Evolutionary conservation across 139 green algal genomes (phyloP), one percentile per base, ranked within the genome.

Genomic region (Auxenochlorella protothecoides): DNA sequence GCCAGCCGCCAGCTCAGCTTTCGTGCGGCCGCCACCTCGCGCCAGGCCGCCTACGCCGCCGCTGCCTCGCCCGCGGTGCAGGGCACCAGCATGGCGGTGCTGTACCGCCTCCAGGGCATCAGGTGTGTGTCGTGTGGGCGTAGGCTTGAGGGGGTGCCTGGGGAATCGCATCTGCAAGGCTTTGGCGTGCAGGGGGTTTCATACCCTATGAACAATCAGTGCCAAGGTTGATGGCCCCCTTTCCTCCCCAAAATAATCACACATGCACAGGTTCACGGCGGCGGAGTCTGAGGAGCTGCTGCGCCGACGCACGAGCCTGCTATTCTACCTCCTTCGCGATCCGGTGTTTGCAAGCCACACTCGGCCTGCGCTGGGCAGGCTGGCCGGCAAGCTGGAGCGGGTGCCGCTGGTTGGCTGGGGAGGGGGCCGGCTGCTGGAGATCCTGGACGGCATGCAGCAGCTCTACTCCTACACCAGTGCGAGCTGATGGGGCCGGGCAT

Each of bases 391-490:
- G 11, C 55, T 82, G 4, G 60, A 60, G 2, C 68, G 64, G 4
- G 52, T 89, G 9, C 85, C 85, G 9, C 70, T 89, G 54, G 6
- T 87, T 14, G 83, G 83, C 51, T 72, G 59, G 66, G 62, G 85
- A 7, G 69, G 73, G 15, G 68, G 65, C 6, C 83, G 84, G 69
- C 82, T 74, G 10, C 69, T 78, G 13, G 86, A 87, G 63, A 80
- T 90, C 55, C 53, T 90, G 62, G 62, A 78, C n/a, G 82, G 85
- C 66, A 82, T 90, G 56, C 84, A 90, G 79, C 56, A 71, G 14
- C 85, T 85, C 78, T 90, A 89, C 72, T 85, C 85, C 2, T 90
- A 90, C 53, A 44, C 27, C 27, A 44, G 76, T 74, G 75, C 74
- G 61, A 77, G 74, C 62, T 89, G 65, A 79, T n/a, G 62, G 44